Conservation (phyloP, 345 rosid genomes). For the Sapria himalayana region DNA sequence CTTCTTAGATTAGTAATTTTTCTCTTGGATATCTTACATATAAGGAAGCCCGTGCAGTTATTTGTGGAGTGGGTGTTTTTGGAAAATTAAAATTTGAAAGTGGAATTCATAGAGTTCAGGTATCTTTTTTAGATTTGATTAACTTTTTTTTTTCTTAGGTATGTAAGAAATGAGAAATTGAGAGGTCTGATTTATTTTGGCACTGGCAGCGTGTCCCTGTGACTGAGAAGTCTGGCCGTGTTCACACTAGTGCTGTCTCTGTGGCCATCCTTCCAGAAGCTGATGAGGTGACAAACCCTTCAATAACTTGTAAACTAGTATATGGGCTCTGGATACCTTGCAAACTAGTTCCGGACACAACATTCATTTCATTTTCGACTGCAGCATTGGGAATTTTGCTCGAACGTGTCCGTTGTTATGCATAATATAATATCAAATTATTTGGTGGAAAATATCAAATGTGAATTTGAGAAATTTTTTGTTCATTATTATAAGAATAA, state of each 20-base stretch:
- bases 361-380: background rate
- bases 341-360: background rate
- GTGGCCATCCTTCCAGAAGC: constrained; percentile 98
- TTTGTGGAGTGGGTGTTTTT: constrained; percentile 56
- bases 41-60: constrained; percentile 93
- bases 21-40: constrained; percentile 6
- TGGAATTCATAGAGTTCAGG: constrained; percentile 98
- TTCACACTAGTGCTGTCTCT: constrained; percentile 90
- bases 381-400: background rate
- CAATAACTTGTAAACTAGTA: too few relatives aligned
- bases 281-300: constrained; percentile 42
- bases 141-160: background rate
- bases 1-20: background rate
- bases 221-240: constrained; percentile 79
- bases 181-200: constrained; percentile 9
- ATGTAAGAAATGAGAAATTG: background rate
- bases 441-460: too few relatives aligned
- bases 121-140: constrained; percentile 8
- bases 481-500: too few relatives aligned
- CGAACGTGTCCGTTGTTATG: too few relatives aligned
- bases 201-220: constrained; percentile 79
- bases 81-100: constrained; percentile 97
- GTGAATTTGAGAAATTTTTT: too few relatives aligned
- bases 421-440: too few relatives aligned
- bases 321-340: background rate